Conservation (phyloP, 2,329 filamentous ascomycete species). For the Atkinsonella hypoxylon region DNA sequence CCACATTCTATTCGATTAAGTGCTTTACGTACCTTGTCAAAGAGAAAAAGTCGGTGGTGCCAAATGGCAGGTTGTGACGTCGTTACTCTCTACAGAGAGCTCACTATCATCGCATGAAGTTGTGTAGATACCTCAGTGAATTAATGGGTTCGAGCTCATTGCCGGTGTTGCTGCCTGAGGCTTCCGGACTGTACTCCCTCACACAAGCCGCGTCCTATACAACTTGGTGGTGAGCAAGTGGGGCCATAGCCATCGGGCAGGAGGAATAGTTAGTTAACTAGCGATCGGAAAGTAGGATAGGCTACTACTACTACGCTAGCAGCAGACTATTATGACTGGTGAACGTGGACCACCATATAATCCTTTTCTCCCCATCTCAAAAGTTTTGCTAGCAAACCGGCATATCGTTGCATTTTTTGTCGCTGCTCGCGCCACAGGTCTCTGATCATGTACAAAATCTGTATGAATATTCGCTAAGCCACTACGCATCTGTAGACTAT, state of each 20-base stretch:
- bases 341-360: conserved; percentile 7
- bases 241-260: not conserved
- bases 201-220: not conserved
- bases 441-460: conserved; percentile 45
- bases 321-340: not conserved
- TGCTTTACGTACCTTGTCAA: conserved; percentile 12
- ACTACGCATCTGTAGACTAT: conserved; percentile 40
- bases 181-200: conserved; percentile 1
- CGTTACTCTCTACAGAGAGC: not conserved
- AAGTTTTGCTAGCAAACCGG: conserved; percentile 40
- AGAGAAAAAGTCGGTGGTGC: conserved; percentile 18
- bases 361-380: conserved; percentile 22
- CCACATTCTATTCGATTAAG: not conserved
- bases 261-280: too few relatives aligned
- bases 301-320: not conserved
- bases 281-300: not conserved
- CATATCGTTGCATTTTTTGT: conserved; percentile 31
- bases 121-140: not conserved
- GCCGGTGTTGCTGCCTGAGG: conserved; percentile 22
- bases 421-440: conserved; percentile 32
- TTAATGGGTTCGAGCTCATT: not conserved
- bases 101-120: not conserved
- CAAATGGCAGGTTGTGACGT: conserved; percentile 23
- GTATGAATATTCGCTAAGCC: conserved; percentile 31
- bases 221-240: not conserved